Base-by-base conservation (phyloP, 1,284 basidiomycete species). In the Cryptococcus hybrid region DNA sequence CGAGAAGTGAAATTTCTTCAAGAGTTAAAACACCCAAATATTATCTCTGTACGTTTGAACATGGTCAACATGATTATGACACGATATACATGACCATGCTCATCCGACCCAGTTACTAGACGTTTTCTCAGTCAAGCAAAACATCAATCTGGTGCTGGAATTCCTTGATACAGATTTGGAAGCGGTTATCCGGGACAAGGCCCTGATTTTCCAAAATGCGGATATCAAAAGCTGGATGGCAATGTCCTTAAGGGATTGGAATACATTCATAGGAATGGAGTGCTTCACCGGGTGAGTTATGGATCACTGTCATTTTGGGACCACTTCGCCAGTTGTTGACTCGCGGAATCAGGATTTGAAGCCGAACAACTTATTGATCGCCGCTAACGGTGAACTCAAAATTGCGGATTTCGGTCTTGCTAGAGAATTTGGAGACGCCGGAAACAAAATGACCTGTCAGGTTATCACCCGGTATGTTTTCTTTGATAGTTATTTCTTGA, bases 171-270 rank as follows among this genome's bases (percentile, higher is more conserved):
- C 90, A n/a, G 95, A 99, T 78, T 83, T 99, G 36, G 96, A 99
- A 78, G 91, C 91, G 68, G 87, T 99, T 64, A 97, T 99, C 79
- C 92, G 92, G 73, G 94, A 99, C 77, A 84, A 90, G 47, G 82
- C 86, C 2, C 84, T 96, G 51, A 88, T 97, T 39, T 98, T 99
- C 75, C 83, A 93, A 24, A 90, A 92, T 6, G 90, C 90, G 0
- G 95, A 99, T 75, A 95, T 98, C 80, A 99, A 99, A 78, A 88
- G 89, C 68, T 99, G 96, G 96, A 93, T 96, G 86, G 90, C 90
- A 13, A 99, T 99, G 96, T 91, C 90, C 0, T 87, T 97, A 68
- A 86, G 93, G 96, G 96, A 1, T 82, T 99, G 18, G 95, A 98
- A 74, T 99, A 96, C 75, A 98, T 95, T 67, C 96, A 99, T 76